Conservation (phyloP, 495 filamentous ascomycete species). For the Penicillium egyptiacum region DNA sequence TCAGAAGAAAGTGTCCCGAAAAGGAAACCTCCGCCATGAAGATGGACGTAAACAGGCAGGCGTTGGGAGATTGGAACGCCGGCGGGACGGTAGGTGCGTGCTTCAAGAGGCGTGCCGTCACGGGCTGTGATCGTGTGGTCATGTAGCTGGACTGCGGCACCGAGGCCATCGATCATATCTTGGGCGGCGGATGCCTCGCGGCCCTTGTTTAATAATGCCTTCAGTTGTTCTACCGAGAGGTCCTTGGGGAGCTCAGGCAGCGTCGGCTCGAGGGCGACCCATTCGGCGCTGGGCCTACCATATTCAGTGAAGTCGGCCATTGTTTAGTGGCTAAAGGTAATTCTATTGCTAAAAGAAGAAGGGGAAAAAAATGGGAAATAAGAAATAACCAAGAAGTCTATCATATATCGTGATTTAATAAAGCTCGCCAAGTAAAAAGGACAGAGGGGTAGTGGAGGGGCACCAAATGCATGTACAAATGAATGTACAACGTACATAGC, state of each 20-base stretch:
- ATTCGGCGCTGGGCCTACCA: conserved; percentile 40
- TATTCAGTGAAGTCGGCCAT: conserved; percentile 47
- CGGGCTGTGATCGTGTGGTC: conserved; percentile 40
- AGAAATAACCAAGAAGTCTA: too few species aligned
- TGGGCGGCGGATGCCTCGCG: conserved; percentile 37
- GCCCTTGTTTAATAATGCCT: conserved; percentile 27
- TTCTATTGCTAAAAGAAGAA: neutral
- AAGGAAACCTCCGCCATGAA: conserved; percentile 54
- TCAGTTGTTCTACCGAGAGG: conserved; percentile 28
- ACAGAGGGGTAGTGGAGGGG: too few species aligned
- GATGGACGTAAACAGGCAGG: conserved; percentile 48
- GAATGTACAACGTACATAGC: too few species aligned
- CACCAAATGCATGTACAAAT: neutral
- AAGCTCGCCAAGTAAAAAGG: neutral
- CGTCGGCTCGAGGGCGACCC: conserved; percentile 38
- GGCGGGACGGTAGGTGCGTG: conserved; percentile 44
- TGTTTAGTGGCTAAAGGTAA: neutral
- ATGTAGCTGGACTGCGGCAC: conserved; percentile 25
- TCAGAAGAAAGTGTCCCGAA: conserved; percentile 47
- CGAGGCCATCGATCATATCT: conserved; percentile 29
- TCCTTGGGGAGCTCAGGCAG: conserved; percentile 24
- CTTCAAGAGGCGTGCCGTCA: conserved; percentile 42
- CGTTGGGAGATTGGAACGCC: conserved; percentile 20
- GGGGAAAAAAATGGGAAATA: neutral
- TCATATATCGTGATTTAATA: neutral